Conservation (phyloP, 208 protist species). For the Crithidia sp. region DNA sequence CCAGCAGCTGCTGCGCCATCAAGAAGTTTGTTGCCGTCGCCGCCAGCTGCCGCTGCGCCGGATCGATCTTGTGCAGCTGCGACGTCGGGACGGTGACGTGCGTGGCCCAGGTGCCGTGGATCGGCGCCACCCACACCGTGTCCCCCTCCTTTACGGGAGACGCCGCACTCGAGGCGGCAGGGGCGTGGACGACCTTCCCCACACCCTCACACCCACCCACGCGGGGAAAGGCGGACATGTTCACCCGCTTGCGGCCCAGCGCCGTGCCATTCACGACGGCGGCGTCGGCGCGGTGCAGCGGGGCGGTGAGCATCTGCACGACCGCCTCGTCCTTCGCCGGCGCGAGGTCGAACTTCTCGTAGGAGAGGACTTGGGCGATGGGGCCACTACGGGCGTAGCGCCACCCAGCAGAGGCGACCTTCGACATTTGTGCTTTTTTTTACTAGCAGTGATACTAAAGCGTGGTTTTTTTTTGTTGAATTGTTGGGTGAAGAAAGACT, state of each 20-base stretch:
- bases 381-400: constrained; percentile 71
- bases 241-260: constrained; percentile 51
- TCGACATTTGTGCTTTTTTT: constrained; percentile 46
- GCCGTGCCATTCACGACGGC: constrained; percentile 76
- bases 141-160: constrained; percentile 68
- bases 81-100: constrained; percentile 43
- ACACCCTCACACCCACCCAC: constrained; percentile 77
- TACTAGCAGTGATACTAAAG: not conserved
- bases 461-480: not conserved
- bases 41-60: constrained; percentile 51
- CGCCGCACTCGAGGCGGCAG: constrained; percentile 7
- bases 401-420: constrained; percentile 67
- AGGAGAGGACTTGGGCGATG: constrained; percentile 50
- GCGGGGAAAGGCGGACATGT: constrained; percentile 44
- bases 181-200: constrained; percentile 45
- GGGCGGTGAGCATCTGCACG: constrained; percentile 62
- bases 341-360: constrained; percentile 57
- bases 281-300: constrained; percentile 71
- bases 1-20: constrained; percentile 65
- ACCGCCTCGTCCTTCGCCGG: constrained; percentile 58
- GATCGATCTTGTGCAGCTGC: constrained; percentile 64
- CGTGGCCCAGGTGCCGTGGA: constrained; percentile 75
- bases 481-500: too few species aligned
- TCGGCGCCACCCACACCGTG: constrained; percentile 72
- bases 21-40: constrained; percentile 75